Base-by-base conservation (phyloP, 768 basidiomycete genomes). In the Mycena amicta region DNA sequence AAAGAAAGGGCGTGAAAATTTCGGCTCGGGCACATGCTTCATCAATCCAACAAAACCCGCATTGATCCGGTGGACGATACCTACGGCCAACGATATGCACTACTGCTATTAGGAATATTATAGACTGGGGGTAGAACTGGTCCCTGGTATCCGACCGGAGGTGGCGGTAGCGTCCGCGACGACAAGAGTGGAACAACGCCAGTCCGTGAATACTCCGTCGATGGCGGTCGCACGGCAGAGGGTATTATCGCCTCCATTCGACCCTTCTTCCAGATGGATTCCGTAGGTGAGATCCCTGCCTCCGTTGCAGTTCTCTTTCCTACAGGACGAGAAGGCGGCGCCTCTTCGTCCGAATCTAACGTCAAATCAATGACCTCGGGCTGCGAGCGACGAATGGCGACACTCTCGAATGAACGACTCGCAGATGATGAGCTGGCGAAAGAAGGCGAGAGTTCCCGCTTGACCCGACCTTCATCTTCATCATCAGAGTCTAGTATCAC, bases 281-380 rank as follows among this genome's bases (percentile, higher is more conserved):
- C 89, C 3, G 86, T 81, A 6, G 83, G 82, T 15, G 69, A 70
- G 62, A 47, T 64, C 13, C 82, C 85, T 8, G 77, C 72, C 12
- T 83, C 83, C 4, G 77, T 71, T 11, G 83, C 82, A 66, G 87
- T 89, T 65, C 89, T 83, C 66, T 89, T 89, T 63, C 76, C 81
- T 11, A 70, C 54, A 58, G 74, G 71, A n/a, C 67, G 73, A 12
- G 72, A 60, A 49, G 68, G 71, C 12, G 72, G 67, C 53, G 68
- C 82, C 22, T 94, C 93, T 13, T 90, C 89, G 56, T 92, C 89
- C 23, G 85, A 85, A 66, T 92, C 90, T 59, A 87, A 75, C 3
- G 94, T 95, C 57, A 96, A 75, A 69, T 96, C 94, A 62, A 95
- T 95, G 43, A 95, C 86, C 62, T 76, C 73, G 23, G 66, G 67